These are phyloP conservation scores for Pecoramyces ruminantium DNA, from an alignment of 192 early-diverging fungal genomes.

Conservation along the genomic window DNA sequence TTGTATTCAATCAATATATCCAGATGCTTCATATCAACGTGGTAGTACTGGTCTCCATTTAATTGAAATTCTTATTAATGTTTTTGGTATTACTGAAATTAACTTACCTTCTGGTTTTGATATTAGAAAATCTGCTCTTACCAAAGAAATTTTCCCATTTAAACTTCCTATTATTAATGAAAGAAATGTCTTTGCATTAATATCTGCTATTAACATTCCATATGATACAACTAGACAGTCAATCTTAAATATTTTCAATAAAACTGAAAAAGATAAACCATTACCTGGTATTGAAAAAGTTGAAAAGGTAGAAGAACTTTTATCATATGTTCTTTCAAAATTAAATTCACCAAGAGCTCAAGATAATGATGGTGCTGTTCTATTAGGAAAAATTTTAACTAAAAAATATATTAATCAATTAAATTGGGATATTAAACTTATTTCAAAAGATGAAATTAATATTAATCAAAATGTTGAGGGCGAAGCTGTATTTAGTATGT, in stretches of 20 bases:
- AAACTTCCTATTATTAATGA: slow-evolving; percentile 21
- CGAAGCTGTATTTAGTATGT: not conserved
- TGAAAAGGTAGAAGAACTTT: slow-evolving; percentile 47
- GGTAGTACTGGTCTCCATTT: slow-evolving; percentile 38
- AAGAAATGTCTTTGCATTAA: slow-evolving; percentile 14
- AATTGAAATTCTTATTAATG: slow-evolving; percentile 25
- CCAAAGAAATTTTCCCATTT: slow-evolving; percentile 30
- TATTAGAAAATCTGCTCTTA: slow-evolving; percentile 8
- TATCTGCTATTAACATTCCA: not conserved
- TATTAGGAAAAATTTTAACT: not conserved
- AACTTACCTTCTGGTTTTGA: slow-evolving; percentile 22
- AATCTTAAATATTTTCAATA: slow-evolving; percentile 37
- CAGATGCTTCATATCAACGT: slow-evolving; percentile 56
- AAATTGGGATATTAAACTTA: not conserved
- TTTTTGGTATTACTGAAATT: slow-evolving; percentile 27
- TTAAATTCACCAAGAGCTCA: slow-evolving; percentile 16
- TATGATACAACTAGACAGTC: slow-evolving; percentile 4
- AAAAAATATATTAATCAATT: not conserved
- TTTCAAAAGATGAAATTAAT: not conserved
- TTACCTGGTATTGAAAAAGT: slow-evolving; percentile 44
- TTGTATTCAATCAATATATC: slow-evolving; percentile 37
- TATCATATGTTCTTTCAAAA: slow-evolving; percentile 27
- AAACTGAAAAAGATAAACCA: slow-evolving; percentile 60
- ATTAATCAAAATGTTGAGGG: not conserved
- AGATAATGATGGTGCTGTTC: slow-evolving; percentile 1